Percentiles rank a stretch among this genome's conserved stretches.
phyloP scores from a whole-genome alignment of 306 rosid genomes.

The Fagus sylvatica region DNA sequence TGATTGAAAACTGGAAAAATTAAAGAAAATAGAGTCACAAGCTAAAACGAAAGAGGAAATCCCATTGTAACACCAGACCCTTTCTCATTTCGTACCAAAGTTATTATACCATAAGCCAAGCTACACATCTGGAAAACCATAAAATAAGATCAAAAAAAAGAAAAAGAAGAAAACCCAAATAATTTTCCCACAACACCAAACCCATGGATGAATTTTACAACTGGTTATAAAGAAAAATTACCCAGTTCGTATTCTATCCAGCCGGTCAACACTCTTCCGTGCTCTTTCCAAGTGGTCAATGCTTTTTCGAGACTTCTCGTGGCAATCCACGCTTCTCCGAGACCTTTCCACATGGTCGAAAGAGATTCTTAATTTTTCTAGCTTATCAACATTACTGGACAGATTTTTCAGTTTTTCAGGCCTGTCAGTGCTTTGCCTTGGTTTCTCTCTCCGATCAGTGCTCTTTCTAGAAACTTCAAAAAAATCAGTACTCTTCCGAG shows the following conservation, averaged over 20 bases:
- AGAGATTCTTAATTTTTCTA: slow-evolving; percentile 67
- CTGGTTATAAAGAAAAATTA: slow-evolving; percentile 41
- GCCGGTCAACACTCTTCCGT: slow-evolving; percentile 80
- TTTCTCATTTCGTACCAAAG: slow-evolving; percentile 42
- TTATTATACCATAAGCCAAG: slow-evolving; percentile 46
- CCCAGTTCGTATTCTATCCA: slow-evolving; percentile 81
- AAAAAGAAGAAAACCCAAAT: neutral
- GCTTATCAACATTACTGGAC: slow-evolving; percentile 58
- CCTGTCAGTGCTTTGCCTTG: slow-evolving; percentile 80
- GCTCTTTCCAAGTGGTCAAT: slow-evolving; percentile 76
- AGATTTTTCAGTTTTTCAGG: slow-evolving; percentile 68
- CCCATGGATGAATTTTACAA: slow-evolving; percentile 46
- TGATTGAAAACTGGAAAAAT: neutral
- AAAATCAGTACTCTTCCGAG: slow-evolving; percentile 78
- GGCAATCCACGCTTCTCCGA: slow-evolving; percentile 83
- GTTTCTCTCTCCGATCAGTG: slow-evolving; percentile 87
- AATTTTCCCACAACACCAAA: slow-evolving; percentile 43
- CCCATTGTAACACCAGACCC: slow-evolving; percentile 43
- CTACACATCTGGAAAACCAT: slow-evolving; percentile 54
- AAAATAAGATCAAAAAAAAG: slow-evolving; percentile 23
- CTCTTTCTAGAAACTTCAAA: slow-evolving; percentile 81
- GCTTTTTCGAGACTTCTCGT: slow-evolving; percentile 85
- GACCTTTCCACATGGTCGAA: slow-evolving; percentile 82
- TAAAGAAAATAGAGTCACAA: neutral
- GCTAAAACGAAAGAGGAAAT: slow-evolving; percentile 20